Evolutionary conservation across 2,329 filamentous ascomycete genomes (phyloP), one percentile per base, ranked within the genome.

Genomic region (Cladosporium sp.): DNA sequence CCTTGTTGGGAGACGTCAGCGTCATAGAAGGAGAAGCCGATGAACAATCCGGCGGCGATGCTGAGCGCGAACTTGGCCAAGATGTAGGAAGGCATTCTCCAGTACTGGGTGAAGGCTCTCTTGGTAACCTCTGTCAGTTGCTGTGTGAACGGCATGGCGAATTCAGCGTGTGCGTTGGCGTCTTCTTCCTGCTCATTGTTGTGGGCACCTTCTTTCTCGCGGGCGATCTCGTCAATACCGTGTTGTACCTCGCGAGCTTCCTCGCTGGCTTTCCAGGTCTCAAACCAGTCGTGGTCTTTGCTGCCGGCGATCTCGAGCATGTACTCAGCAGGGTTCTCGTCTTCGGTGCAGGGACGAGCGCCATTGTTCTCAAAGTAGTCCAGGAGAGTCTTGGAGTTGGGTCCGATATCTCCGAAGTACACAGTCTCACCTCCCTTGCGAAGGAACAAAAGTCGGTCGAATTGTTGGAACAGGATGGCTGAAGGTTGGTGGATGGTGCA

Each of bases 401-500:
- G 80, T 47, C 91, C 91, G 42, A 96, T 88, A 58, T 92, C 86
- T 20, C 90, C 90, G 67, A 94, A 93, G 75, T 96, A 96, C 51
- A 95, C 89, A 48, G 88, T 89, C 56, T 86, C 82, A 3, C 91
- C 91, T 59, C 91, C 91, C 42, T 83, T 82, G 72, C 92, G 85
- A 2, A 96, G 80, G 4, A 96, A 80, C 5, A 96, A 76, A 1
- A 96, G 80, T 13, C 90, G 83, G 69, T 96, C 91, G 63, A 96
- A 96, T 71, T 91, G 88, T 71, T 94, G 89, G 65, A 96, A 96
- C 0, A 96, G 79, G 0, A 89, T 86, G n/a, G 89, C 89, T 63
- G 91, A 93, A 1, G 91, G 91, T 70, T 96, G 91, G 71, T 96
- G 91, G 61, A 96, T 96, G 0, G 91, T 96, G 75, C 90, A 95